Evolutionary conservation across 352 stramenopile genomes (phyloP), one percentile per base, ranked within the genome.

Genomic region (Blastocystis sp.): DNA sequence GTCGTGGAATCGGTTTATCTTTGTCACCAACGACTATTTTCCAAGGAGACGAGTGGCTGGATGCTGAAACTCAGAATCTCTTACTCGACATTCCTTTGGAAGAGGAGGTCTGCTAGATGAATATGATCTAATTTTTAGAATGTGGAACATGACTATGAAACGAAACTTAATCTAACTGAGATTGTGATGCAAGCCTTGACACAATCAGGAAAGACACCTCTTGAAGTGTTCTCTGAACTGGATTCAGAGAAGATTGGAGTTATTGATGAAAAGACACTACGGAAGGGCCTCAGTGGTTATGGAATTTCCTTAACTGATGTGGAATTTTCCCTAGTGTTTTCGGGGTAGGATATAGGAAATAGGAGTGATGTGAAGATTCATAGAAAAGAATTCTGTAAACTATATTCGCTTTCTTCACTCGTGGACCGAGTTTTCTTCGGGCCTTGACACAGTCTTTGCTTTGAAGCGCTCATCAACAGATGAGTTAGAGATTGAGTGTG

Each of bases 391-490:
- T 5, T 66, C 17, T 27, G 70, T 81, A 33, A 60, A 81, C 44
- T 81, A 81, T 40, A 59, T 81, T 44, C 30, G 22, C 33, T 81
- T 81, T 64, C 44, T 81, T 24, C 51, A 60, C 15, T 81, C 70
- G 0, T 81, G 70, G 70, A 64, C 48, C 7, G 70, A 64, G 15
- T n/a, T 81, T n/a, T 37, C 42, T 3, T 40, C 19, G 13, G 22
- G 62, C 17, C 7, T 60, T 30, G 70, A 64, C 7, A 53, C 13
- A 37, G 42, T 44, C 17, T 54, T 59, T 7, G 60, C 70, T 1
- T 27, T 24, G 5, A 81, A 81, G 44, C 70, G 70, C 22, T 60
- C 70, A 15, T 64, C 70, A n/a, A 81, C n/a, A 35, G 66, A 51
- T 15, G 44, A 30, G 35, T 42, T 59, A 19, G 27, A 42, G 22